A percentile compares a stretch with the other conserved stretches of the same genome.
phyloP scores from a whole-genome alignment of 2,329 filamentous ascomycete species.

The Talaromyces islandicus region DNA sequence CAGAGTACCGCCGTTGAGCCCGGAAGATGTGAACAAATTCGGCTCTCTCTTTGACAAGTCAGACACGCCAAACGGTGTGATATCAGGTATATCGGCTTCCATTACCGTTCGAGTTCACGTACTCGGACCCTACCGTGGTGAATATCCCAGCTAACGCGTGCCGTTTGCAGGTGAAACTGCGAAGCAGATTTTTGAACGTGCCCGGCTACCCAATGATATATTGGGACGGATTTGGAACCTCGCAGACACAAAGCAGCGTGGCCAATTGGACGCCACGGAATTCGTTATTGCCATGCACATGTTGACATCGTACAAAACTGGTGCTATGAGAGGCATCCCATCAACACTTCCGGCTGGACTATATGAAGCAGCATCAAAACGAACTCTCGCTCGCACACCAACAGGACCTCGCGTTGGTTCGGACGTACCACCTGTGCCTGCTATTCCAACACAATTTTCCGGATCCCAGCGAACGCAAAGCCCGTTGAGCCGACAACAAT shows the following conservation, averaged over 20 bases:
- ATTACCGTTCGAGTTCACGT: not conserved
- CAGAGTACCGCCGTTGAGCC: conserved; percentile 79
- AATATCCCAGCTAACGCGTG: not conserved
- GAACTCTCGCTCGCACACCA: conserved; percentile 47
- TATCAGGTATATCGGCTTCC: conserved; percentile 52
- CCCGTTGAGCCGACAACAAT: conserved; percentile 48
- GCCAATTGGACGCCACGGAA: conserved; percentile 77
- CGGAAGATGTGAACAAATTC: conserved; percentile 88
- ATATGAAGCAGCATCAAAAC: conserved; percentile 81
- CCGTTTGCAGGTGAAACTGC: conserved; percentile 63
- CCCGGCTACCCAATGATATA: conserved; percentile 79
- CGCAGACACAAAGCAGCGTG: conserved; percentile 87
- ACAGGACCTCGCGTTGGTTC: conserved; percentile 46
- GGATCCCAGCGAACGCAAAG: conserved; percentile 55
- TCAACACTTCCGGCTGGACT: conserved; percentile 74
- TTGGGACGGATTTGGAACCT: conserved; percentile 95
- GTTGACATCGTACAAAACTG: conserved; percentile 82
- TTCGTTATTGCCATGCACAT: conserved; percentile 99
- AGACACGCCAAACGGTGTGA: conserved; percentile 65
- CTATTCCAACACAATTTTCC: conserved; percentile 77
- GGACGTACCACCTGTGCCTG: conserved; percentile 52
- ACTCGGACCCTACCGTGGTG: conserved; percentile 1
- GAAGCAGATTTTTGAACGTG: conserved; percentile 92
- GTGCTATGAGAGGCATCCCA: conserved; percentile 72
- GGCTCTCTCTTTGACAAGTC: conserved; percentile 86